These are phyloP conservation scores for Osmanthus fragrans DNA, from an alignment of 257 asterid genomes.

Conservation along the genomic window DNA sequence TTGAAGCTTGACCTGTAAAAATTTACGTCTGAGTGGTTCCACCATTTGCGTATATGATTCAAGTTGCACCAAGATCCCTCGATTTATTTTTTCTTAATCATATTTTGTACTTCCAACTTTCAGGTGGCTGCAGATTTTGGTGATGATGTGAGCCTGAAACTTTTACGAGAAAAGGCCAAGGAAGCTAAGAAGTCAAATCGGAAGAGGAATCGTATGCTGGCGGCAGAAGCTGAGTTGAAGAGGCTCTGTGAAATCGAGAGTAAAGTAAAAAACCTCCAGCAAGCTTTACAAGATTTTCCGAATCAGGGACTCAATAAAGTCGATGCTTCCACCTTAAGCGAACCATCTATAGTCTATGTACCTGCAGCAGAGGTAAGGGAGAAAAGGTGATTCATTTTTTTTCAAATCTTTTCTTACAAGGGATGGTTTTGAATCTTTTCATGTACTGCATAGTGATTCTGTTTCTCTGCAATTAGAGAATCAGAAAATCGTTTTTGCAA, in stretches of 20 bases:
- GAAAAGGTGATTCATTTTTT: conserved; percentile 42
- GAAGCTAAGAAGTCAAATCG: conserved; percentile 49
- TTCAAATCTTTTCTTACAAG: background rate
- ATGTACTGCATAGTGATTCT: background rate
- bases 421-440: conserved; percentile 16
- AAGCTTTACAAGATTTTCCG: conserved; percentile 47
- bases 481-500: conserved; percentile 19
- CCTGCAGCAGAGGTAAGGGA: conserved; percentile 85
- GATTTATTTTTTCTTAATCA: background rate
- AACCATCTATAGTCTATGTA: conserved; percentile 49
- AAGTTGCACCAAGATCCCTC: background rate
- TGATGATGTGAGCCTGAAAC: conserved; percentile 78
- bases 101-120: conserved; percentile 5
- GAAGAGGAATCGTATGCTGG: conserved; percentile 30
- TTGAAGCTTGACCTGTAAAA: too few relatives aligned
- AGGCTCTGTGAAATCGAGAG: conserved; percentile 72
- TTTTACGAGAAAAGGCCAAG: conserved; percentile 64
- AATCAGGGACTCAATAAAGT: conserved; percentile 34
- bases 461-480: conserved; percentile 37
- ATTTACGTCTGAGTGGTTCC: background rate
- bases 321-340: conserved; percentile 26
- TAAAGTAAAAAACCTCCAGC: conserved; percentile 59
- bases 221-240: conserved; percentile 74
- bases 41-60: background rate
- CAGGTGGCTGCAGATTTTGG: conserved; percentile 59